A percentile compares a stretch with the other conserved stretches of the same genome.
phyloP scores from a whole-genome alignment of 1,284 basidiomycete species.

The Rhodotorula sp. region DNA sequence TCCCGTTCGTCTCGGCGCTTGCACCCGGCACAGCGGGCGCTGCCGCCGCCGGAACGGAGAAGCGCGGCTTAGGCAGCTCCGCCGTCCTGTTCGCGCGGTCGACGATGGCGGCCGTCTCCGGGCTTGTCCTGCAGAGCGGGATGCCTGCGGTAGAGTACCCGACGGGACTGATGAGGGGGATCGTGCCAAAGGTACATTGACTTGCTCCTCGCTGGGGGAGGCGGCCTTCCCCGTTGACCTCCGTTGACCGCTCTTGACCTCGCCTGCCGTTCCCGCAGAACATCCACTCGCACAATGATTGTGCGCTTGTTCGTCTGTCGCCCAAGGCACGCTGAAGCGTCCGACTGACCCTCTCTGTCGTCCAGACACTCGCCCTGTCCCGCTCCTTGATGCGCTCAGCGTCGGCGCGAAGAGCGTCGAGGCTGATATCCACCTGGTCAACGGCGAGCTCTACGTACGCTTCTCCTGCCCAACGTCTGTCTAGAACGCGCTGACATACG shows the following conservation, averaged over 20 bases:
- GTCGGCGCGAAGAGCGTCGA: constrained; percentile 22
- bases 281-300: constrained; percentile 36
- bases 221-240: neutral
- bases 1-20: constrained; percentile 6
- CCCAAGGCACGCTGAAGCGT: neutral
- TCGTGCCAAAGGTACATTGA: constrained; percentile 17
- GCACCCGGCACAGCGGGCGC: neutral
- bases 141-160: constrained; percentile 6
- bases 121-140: constrained; percentile 6
- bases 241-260: neutral
- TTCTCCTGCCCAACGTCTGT: neutral
- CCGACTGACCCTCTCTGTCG: too few species aligned
- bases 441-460: constrained; percentile 18
- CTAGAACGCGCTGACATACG: neutral
- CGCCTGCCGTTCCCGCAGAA: neutral
- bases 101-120: constrained; percentile 9
- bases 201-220: too few species aligned
- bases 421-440: constrained; percentile 23
- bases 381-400: constrained; percentile 15
- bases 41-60: neutral
- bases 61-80: neutral
- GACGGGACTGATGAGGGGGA: constrained; percentile 19
- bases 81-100: constrained; percentile 13
- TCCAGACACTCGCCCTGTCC: constrained; percentile 22
- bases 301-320: neutral